phyloP scores from a whole-genome alignment of 2,329 filamentous ascomycete species.

The Nemania sp. region DNA sequence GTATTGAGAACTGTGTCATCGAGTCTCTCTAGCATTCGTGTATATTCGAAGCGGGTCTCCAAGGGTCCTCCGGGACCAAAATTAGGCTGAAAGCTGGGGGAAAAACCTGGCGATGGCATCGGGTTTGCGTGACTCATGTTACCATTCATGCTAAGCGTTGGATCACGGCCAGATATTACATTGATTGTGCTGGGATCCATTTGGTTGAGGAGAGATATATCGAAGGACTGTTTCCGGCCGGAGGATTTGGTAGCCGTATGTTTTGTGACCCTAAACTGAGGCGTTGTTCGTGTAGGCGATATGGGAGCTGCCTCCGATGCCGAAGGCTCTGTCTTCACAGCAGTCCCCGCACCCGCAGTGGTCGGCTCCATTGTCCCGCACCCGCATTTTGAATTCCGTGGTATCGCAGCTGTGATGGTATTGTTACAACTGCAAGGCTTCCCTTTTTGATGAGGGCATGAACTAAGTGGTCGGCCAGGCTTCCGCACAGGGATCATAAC shows the following conservation, averaged over 20 bases:
- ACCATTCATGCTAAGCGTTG: slow-evolving; percentile 23
- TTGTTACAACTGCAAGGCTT: slow-evolving; percentile 64
- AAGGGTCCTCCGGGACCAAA: slow-evolving; percentile 13
- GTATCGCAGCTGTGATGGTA: slow-evolving; percentile 71
- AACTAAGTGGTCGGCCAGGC: slow-evolving; percentile 70
- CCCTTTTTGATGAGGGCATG: slow-evolving; percentile 68
- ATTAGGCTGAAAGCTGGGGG: slow-evolving; percentile 20
- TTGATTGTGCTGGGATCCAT: slow-evolving; percentile 60
- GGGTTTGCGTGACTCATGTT: slow-evolving; percentile 13
- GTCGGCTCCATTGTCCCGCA: slow-evolving; percentile 47
- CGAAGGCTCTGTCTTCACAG: slow-evolving; percentile 30
- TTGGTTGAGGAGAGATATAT: slow-evolving; percentile 52
- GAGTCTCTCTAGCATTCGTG: slow-evolving; percentile 15
- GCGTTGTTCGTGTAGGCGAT: slow-evolving; percentile 42
- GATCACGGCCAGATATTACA: slow-evolving; percentile 38
- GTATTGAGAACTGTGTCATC: slow-evolving; percentile 20
- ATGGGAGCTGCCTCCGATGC: slow-evolving; percentile 39
- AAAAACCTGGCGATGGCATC: slow-evolving; percentile 19
- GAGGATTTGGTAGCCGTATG: slow-evolving; percentile 42
- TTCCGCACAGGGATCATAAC: slow-evolving; percentile 73
- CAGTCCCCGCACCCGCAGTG: slow-evolving; percentile 20
- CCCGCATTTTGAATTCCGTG: slow-evolving; percentile 59
- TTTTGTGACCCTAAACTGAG: slow-evolving; percentile 54
- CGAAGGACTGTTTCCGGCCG: slow-evolving; percentile 55
- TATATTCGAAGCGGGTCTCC: slow-evolving; percentile 11